These are phyloP conservation scores for Microbotryum violaceum DNA, from an alignment of 1,284 basidiomycete genomes.

Conservation along the genomic window DNA sequence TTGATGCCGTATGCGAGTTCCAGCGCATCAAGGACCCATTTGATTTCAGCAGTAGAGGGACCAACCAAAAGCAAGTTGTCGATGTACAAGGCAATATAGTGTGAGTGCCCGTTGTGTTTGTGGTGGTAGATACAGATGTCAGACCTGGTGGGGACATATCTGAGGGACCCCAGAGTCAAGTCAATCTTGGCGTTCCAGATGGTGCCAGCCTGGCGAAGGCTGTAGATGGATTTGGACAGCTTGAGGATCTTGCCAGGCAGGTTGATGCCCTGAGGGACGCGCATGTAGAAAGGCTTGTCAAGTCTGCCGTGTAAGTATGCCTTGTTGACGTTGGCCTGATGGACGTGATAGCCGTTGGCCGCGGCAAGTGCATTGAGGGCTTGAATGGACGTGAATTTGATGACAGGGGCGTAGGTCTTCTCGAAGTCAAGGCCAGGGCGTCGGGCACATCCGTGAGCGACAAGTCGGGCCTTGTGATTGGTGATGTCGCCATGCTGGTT, in stretches of 20 bases:
- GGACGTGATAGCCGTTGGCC: conserved; percentile 37
- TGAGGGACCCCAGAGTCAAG: conserved; percentile 30
- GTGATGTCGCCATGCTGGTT: conserved; percentile 38
- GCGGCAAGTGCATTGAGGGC: conserved; percentile 43
- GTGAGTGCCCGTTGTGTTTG: too few species aligned
- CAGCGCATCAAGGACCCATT: conserved; percentile 34
- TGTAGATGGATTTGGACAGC: conserved; percentile 38
- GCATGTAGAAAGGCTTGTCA: conserved; percentile 44
- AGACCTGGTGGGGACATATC: conserved; percentile 29
- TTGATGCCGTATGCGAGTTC: conserved; percentile 36
- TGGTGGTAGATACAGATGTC: conserved; percentile 34
- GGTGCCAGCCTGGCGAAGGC: conserved; percentile 43
- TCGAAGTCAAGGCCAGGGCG: conserved; percentile 44
- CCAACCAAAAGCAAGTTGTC: conserved; percentile 40
- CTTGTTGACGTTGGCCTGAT: conserved; percentile 46
- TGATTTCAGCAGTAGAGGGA: conserved; percentile 23
- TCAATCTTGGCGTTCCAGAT: conserved; percentile 40
- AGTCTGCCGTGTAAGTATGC: conserved; percentile 46
- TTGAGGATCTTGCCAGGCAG: conserved; percentile 10
- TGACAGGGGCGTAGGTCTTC: conserved; percentile 45
- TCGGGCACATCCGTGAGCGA: conserved; percentile 48
- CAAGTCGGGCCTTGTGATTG: conserved; percentile 43
- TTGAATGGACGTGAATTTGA: conserved; percentile 39
- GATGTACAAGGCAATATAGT: conserved; percentile 38
- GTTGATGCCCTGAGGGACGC: conserved; percentile 37